Evolutionary conservation across 257 asterid genomes (phyloP).

Genomic region (Fraxinus cuspidata): DNA sequence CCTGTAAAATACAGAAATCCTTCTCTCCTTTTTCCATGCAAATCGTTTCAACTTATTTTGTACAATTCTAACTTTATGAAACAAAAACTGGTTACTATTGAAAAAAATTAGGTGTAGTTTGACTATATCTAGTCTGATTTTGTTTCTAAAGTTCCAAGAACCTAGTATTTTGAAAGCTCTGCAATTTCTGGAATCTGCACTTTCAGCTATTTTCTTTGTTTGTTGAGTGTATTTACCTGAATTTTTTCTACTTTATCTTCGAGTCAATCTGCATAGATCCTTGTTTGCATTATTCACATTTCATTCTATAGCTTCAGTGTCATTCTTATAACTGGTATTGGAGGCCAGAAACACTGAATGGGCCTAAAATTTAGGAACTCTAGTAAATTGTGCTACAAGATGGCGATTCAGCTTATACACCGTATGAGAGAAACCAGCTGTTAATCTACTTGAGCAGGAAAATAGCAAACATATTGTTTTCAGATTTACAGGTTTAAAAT

Average conservation of each 20-base stretch:
- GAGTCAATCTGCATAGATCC: background rate
- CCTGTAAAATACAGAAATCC: too few relatives aligned
- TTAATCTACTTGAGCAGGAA: background rate
- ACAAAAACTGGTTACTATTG: background rate
- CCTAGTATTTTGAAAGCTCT: background rate
- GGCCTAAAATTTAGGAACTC: background rate
- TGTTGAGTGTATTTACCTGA: background rate
- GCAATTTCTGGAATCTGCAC: background rate
- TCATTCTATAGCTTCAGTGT: background rate
- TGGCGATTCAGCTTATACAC: background rate
- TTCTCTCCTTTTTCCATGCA: too few relatives aligned
- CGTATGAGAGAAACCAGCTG: background rate
- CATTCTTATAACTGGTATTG: background rate
- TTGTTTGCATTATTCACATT: background rate
- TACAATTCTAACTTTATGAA: background rate
- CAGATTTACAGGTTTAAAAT: background rate
- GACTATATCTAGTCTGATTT: background rate
- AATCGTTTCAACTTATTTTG: too few relatives aligned
- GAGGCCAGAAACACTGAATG: background rate
- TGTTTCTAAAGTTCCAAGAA: background rate
- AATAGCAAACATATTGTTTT: background rate
- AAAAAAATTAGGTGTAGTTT: background rate
- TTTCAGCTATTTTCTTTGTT: background rate
- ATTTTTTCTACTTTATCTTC: background rate
- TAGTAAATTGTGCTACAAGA: background rate